Base-by-base conservation (phyloP, 2,329 filamentous ascomycete genomes). In the Colletotrichum sp. region DNA sequence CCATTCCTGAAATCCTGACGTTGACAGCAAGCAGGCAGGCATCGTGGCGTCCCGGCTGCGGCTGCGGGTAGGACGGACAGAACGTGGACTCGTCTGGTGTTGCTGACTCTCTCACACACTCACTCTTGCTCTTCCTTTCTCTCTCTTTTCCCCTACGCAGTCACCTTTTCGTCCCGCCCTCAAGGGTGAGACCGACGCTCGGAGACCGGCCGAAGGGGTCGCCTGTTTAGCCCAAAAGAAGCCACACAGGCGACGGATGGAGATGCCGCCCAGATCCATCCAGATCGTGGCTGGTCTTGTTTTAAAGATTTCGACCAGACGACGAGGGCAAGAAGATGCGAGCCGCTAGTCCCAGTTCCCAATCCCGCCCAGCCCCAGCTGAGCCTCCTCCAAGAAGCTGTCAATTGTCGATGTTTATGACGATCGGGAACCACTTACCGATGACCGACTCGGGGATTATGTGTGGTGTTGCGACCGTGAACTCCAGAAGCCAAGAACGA, bases 1-100 rank as follows among this genome's bases (percentile, higher is more conserved):
- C 63, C 73, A 75, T 72, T 65, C 62, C 62, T 68, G 56, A 58
- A 61, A 64, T 48, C 69, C 55, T 63, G 73, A 75, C 62, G 32
- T 67, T 75, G 73, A 75, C 73, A 72, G 73, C 52, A 30, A 62
- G 28, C 71, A 34, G 48, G 26, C 64, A 36, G 43, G 38, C 28
- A 52, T 55, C 71, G 56, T 48, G 65, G 36, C 30, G 30, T 18
- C 59, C 43, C 65, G 61, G 61, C 61, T 63, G 34, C 34, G 36
- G 61, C 24, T 7, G 69, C 69, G 62, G 69, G 62, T 58, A 72
- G 69, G 30, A 71, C 21, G 68, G 14, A 52, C 9, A 30, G 28
- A 43, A 66, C 48, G 72, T 62, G 72, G 18, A 24, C 73, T 71
- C 69, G 38, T 74, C 72, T 56, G 68, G 69, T 74, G 10, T 34